Percentiles rank a stretch among this genome's conserved stretches.
phyloP scores from a whole-genome alignment of 345 rosid species.

The Ceriops decandra region DNA sequence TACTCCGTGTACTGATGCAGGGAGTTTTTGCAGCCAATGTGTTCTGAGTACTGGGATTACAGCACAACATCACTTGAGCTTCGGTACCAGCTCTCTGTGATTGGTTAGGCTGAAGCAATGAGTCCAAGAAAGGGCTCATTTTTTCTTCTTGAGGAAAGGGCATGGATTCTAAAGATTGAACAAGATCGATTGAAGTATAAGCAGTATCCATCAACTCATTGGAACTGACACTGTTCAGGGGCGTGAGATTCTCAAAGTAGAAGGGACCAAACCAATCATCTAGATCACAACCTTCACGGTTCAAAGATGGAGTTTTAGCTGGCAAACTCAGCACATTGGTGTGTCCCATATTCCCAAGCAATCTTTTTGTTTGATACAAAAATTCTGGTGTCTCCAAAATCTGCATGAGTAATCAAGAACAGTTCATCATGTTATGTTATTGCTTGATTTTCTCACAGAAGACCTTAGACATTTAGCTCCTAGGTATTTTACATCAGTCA shows the following conservation, averaged over 20 bases:
- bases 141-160: constrained; percentile 17
- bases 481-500: not conserved
- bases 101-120: constrained; percentile 1
- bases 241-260: constrained; percentile 34
- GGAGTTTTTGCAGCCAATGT: constrained; percentile 20
- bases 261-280: constrained; percentile 58
- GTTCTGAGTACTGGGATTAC: constrained; percentile 7
- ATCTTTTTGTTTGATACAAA: constrained; percentile 46
- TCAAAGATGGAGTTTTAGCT: constrained; percentile 32
- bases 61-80: constrained; percentile 14
- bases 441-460: too few relatives aligned
- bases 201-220: constrained; percentile 39
- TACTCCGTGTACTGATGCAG: constrained; percentile 37
- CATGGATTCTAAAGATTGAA: constrained; percentile 12
- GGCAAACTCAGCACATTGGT: constrained; percentile 18
- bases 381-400: constrained; percentile 54
- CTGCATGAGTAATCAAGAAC: constrained; percentile 36
- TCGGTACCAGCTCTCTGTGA: constrained; percentile 5
- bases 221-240: constrained; percentile 34
- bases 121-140: constrained; percentile 15
- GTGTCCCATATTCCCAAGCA: constrained; percentile 33
- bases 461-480: too few relatives aligned
- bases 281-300: constrained; percentile 38
- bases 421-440: not conserved
- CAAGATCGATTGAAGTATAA: constrained; percentile 30